Percentiles rank a stretch among this genome's conserved stretches.
Conservation (phyloP, 2,329 filamentous ascomycete species). For the Fusarium sterilihyphosum region DNA sequence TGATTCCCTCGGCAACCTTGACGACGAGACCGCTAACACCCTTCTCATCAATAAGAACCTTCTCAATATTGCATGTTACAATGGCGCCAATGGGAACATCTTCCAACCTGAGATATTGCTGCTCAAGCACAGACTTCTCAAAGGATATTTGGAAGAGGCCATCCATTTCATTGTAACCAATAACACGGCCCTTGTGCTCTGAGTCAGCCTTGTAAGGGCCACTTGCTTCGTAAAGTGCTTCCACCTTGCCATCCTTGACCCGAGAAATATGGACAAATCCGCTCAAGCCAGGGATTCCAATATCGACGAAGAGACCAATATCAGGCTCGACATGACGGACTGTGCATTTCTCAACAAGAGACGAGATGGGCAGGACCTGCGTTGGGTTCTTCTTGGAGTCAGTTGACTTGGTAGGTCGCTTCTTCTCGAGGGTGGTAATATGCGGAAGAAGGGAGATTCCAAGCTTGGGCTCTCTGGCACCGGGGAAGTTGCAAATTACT, state of each 20-base stretch:
- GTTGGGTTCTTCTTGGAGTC: conserved; percentile 61
- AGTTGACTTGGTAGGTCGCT: conserved; percentile 48
- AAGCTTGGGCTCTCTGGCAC: conserved; percentile 81
- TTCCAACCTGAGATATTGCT: conserved; percentile 90
- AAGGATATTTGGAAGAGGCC: conserved; percentile 87
- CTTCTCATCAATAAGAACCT: conserved; percentile 79
- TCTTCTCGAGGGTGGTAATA: conserved; percentile 70
- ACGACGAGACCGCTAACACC: conserved; percentile 85
- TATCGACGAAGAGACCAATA: conserved; percentile 82
- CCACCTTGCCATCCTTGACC: conserved; percentile 89
- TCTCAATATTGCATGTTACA: conserved; percentile 85
- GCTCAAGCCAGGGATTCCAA: conserved; percentile 71
- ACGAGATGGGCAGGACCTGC: conserved; percentile 74
- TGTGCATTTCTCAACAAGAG: conserved; percentile 79
- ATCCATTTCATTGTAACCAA: conserved; percentile 89
- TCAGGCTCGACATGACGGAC: conserved; percentile 82
- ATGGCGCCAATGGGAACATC: conserved; percentile 85
- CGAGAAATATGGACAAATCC: conserved; percentile 96
- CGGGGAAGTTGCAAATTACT: conserved; percentile 87
- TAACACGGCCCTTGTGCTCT: conserved; percentile 80
- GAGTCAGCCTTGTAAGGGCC: conserved; percentile 84
- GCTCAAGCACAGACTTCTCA: conserved; percentile 82
- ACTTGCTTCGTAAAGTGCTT: conserved; percentile 78
- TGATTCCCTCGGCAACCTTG: conserved; percentile 85
- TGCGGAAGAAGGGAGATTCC: conserved; percentile 92